These are phyloP conservation scores for Malassezia yamatoensis DNA, from an alignment of 1,284 basidiomycete genomes.

Conservation along the genomic window DNA sequence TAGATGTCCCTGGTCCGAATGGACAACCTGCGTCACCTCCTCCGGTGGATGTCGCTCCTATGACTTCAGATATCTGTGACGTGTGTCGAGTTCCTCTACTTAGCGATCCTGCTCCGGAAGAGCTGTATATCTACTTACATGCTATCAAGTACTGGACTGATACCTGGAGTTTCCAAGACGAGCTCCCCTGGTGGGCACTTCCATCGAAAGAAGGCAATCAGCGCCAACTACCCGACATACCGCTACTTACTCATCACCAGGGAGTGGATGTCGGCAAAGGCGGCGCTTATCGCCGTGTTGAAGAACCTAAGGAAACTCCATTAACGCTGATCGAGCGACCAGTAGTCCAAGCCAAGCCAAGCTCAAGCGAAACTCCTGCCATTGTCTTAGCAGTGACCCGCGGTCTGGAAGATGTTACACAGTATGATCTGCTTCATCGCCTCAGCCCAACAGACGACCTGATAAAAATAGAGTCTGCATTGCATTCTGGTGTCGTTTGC, in stretches of 20 bases:
- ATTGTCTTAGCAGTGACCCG: slow-evolving; percentile 18
- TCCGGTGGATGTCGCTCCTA: slow-evolving; percentile 18
- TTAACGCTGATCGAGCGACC: not conserved
- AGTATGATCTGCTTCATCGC: slow-evolving; percentile 28
- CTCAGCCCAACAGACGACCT: not conserved
- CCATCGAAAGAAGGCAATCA: slow-evolving; percentile 23
- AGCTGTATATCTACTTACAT: slow-evolving; percentile 46
- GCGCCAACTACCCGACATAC: not conserved
- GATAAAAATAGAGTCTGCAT: slow-evolving; percentile 17
- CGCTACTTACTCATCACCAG: slow-evolving; percentile 9
- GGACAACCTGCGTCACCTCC: slow-evolving; percentile 23
- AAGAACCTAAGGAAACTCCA: not conserved
- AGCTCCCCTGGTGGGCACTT: slow-evolving; percentile 44
- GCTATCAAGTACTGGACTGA: slow-evolving; percentile 48
- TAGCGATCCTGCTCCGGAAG: slow-evolving; percentile 36
- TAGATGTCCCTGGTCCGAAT: slow-evolving; percentile 37
- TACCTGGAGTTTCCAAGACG: slow-evolving; percentile 43
- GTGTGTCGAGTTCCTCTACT: slow-evolving; percentile 39
- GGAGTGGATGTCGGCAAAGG: slow-evolving; percentile 2
- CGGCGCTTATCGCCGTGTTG: not conserved
- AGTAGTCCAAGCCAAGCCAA: not conserved
- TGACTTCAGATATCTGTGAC: slow-evolving; percentile 28
- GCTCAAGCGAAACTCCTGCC: not conserved
- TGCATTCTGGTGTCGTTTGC: slow-evolving; percentile 26
- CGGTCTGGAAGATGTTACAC: slow-evolving; percentile 38